Conservation (phyloP, 495 filamentous ascomycete genomes). For the Talaromyces trachyspermus region DNA sequence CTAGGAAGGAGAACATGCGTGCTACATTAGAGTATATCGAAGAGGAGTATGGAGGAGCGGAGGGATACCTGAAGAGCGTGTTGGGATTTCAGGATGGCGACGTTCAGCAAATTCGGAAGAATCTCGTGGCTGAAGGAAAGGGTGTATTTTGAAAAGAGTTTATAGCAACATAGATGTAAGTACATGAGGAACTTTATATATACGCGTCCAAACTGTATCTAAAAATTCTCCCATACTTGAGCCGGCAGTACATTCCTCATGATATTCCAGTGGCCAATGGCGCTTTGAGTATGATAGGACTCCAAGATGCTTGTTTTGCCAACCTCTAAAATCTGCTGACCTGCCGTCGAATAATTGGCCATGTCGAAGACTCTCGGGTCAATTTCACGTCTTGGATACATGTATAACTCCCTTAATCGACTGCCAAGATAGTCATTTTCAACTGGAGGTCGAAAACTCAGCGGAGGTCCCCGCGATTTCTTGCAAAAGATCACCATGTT, state of each 20-base stretch:
- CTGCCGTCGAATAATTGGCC: conserved; percentile 21
- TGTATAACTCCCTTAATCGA: conserved; percentile 55
- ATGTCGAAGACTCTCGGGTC: conserved; percentile 39
- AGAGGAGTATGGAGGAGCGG: conserved; percentile 11
- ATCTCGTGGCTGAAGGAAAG: conserved; percentile 8
- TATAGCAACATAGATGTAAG: not conserved
- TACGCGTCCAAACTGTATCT: no score
- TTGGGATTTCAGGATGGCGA: conserved; percentile 10
- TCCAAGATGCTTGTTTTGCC: conserved; percentile 54
- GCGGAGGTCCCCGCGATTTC: conserved; percentile 28
- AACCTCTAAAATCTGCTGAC: conserved; percentile 34
- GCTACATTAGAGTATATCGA: conserved; percentile 10
- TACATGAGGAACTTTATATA: no score
- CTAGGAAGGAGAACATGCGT: conserved; percentile 19
- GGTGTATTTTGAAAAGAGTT: conserved; percentile 6
- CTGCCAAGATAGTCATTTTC: conserved; percentile 65
- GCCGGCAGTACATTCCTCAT: conserved; percentile 80
- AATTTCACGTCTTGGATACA: conserved; percentile 71
- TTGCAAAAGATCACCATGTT: conserved; percentile 74
- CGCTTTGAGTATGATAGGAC: conserved; percentile 64
- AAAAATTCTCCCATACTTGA: conserved; percentile 71
- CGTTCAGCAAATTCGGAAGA: conserved; percentile 9
- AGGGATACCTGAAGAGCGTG: conserved; percentile 10
- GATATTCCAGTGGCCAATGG: conserved; percentile 79
- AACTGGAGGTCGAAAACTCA: conserved; percentile 62